Percentiles rank a stretch among this genome's conserved stretches.
These are phyloP conservation scores for Leccinellum rugosiceps DNA, from an alignment of 768 basidiomycete species.

Conservation along the genomic window DNA sequence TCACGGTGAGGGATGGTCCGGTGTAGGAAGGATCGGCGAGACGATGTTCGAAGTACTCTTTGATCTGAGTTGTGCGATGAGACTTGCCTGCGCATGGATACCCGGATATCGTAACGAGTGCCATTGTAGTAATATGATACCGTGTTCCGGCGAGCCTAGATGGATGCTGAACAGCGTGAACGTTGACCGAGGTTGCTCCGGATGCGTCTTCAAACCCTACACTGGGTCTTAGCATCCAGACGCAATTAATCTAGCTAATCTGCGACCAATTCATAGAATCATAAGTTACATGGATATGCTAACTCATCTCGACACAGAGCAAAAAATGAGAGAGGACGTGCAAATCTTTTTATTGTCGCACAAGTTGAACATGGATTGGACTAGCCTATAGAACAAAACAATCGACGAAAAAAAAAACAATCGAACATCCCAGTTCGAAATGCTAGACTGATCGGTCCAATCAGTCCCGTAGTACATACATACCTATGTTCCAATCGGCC, in stretches of 20 bases:
- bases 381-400: background rate
- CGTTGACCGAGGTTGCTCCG: background rate
- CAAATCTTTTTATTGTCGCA: background rate
- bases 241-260: background rate
- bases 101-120: conserved; percentile 87
- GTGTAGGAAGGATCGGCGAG: conserved; percentile 47
- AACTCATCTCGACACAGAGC: background rate
- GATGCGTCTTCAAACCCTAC: background rate
- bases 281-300: background rate
- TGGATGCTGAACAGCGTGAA: background rate
- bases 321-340: too few relatives aligned
- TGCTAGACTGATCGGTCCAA: background rate
- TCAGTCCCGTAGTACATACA: too few relatives aligned
- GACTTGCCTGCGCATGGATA: conserved; percentile 89
- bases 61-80: conserved; percentile 63
- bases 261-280: background rate
- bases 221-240: background rate
- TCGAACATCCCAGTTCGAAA: background rate
- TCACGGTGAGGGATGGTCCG: conserved; percentile 46
- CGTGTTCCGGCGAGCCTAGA: background rate
- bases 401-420: background rate
- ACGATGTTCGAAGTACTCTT: conserved; percentile 49
- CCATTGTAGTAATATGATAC: conserved; percentile 51
- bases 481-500: background rate
- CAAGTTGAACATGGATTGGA: background rate